Conservation (phyloP, 1,139 yeast genomes). For the Saccharomycopsis phalli region DNA sequence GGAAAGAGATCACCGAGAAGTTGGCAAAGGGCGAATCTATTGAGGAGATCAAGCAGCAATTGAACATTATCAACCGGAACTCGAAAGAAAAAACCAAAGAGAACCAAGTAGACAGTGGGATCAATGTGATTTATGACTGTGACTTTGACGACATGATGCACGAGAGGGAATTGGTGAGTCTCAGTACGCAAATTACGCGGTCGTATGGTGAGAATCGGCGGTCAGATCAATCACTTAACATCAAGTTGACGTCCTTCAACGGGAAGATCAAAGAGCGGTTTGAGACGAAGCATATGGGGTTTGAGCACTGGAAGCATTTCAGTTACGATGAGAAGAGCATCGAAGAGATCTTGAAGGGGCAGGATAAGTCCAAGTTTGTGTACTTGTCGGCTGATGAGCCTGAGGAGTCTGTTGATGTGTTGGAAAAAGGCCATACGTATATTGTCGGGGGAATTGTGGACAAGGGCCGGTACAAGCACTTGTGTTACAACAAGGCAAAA, state of each 20-base stretch:
- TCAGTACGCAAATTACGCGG: constrained; percentile 74
- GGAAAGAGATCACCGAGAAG: constrained; percentile 30
- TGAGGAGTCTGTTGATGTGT: constrained; percentile 49
- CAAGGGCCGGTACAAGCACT: constrained; percentile 78
- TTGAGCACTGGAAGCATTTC: constrained; percentile 59
- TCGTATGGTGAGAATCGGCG: constrained; percentile 71
- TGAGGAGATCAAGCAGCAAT: constrained; percentile 30
- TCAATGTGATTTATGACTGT: constrained; percentile 68
- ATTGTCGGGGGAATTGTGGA: constrained; percentile 95
- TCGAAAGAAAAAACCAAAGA: constrained; percentile 30
- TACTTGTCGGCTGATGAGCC: constrained; percentile 84
- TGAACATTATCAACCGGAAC: constrained; percentile 21
- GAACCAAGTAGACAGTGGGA: constrained; percentile 38
- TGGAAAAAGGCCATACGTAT: constrained; percentile 66
- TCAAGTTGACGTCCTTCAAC: constrained; percentile 58
- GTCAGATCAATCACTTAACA: constrained; percentile 49
- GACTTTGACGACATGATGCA: constrained; percentile 85
- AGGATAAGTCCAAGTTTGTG: constrained; percentile 37
- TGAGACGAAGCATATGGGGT: constrained; percentile 50
- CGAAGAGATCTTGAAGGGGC: constrained; percentile 27
- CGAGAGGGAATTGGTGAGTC: constrained; percentile 65
- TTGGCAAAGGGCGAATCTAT: constrained; percentile 27
- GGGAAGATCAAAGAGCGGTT: constrained; percentile 61
- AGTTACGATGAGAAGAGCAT: constrained; percentile 43
- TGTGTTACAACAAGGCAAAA: constrained; percentile 79